Base-by-base conservation (phyloP, 352 stramenopile species). In the Phytophthora colocasiae region DNA sequence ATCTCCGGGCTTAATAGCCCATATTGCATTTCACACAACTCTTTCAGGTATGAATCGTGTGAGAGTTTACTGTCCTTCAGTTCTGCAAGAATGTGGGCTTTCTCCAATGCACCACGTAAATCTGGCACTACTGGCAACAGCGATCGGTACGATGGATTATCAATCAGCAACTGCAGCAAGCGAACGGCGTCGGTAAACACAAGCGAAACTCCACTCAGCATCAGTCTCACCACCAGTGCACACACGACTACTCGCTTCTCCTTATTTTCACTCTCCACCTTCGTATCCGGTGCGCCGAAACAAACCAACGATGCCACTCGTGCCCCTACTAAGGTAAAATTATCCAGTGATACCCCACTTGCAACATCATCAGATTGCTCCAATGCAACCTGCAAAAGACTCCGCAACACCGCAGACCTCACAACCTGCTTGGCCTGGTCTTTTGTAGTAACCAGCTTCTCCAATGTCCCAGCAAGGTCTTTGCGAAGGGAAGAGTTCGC, bases 101-200 rank as follows among this genome's bases (percentile, higher is more conserved):
- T 91, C 14, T 89, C 80, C 7, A 93, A 58, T 6, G 77, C 80
- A 10, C 85, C 85, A 41, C 81, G 76, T 4, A 93, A 66, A 49
- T 93, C 81, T n/a, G 60, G 60, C 1, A 87, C 54, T 3, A 17
- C 29, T 1, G 72, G 31, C 4, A 92, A 34, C 41, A 80, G 52
- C 3, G 32, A 4, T 36, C 49, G 70, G 45, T 66, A 75, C n/a
- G 26, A 24, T 19, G 53, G 38, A 39, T 51, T 65, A 44, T 91
- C 80, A 6, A 89, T 66, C 31, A 91, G 58, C 59, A 90, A 75
- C 58, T 93, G 81, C 27, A 93, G 36, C 62, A 93, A 57, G 1
- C 81, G 81, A 8, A 87, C 55, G 9, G 58, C 71, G 19, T 92
- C 85, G 32, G 81, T 66, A 58, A 85, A 84, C 36, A 80, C 85